Base-by-base conservation (phyloP, 2,329 filamentous ascomycete genomes). In the Xylariomycetidae sp. region DNA sequence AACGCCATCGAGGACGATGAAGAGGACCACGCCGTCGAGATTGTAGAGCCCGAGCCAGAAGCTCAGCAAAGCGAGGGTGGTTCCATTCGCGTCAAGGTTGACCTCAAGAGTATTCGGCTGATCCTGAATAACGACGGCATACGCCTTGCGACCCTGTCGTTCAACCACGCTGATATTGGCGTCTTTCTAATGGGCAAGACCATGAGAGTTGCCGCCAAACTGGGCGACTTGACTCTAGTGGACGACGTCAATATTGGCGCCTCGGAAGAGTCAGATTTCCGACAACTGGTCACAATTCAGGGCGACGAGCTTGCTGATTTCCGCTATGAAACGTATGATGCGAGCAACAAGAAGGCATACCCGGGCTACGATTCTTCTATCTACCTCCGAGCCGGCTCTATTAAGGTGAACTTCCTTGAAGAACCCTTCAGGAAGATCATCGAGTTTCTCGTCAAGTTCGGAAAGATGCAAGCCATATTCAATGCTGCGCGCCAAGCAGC, bases 401-500 rank as follows among this genome's bases (percentile, higher is more conserved):
- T 98, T 58, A 96, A 94, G 63, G 72, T 98, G 55, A 96, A 95
- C 57, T 98, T 99, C 57, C 65, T 96, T 4, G 90, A 95, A 41
- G 93, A 98, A 58, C 92, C 92, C 0, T 95, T 96, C 68, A 79
- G 92, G 32, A 96, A 96, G 63, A 96, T 99, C 44, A 86, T 98
- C 60, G 86, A 93, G 47, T 99, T 98, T 59, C 70, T 94, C 26
- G 88, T 99, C 57, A 98, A 98, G 52, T 99, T 99, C 57, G 92
- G 93, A 40, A 95, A 94, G 62, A 99, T 99, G 92, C 92, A 98
- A 60, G 90, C 92, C 15, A 84, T 98, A 33, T 98, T 95, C 68
- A 98, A 99, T 54, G 90, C 92, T 25, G 92, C 93, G 10, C 79
- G 93, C 20, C 87, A 95, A 60, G 93, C 90, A 24, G 92, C 93